Percentiles rank a stretch among this genome's conserved stretches.
These are phyloP conservation scores for Sarocladium brachiariae DNA, from an alignment of 2,329 filamentous ascomycete species.

Conservation along the genomic window DNA sequence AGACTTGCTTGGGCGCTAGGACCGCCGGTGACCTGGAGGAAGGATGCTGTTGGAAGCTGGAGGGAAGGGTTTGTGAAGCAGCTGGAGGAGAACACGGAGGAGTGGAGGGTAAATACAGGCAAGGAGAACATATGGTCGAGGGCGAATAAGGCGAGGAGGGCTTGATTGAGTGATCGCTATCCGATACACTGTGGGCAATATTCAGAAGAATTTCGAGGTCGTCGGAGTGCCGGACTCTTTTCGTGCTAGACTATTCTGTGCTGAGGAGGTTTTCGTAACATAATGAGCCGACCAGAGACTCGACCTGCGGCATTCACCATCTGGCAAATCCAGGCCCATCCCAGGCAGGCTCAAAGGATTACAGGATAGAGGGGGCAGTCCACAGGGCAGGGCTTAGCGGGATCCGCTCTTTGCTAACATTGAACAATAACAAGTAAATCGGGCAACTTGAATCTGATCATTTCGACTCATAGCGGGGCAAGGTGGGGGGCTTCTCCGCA, in stretches of 20 bases:
- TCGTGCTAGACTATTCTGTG: background rate
- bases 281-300: background rate
- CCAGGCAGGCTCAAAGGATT: background rate
- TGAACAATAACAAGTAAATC: background rate
- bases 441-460: background rate
- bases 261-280: background rate
- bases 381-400: background rate
- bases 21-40: background rate
- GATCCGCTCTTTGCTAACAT: background rate
- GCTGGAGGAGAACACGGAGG: slow-evolving; percentile 1
- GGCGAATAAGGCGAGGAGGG: background rate
- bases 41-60: background rate
- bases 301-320: background rate
- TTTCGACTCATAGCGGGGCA: slow-evolving; percentile 9
- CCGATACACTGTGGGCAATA: background rate
- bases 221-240: too few relatives aligned
- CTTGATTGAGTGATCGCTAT: too few relatives aligned
- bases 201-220: background rate
- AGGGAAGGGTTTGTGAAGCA: background rate
- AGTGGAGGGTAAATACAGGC: background rate
- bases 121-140: background rate
- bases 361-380: background rate
- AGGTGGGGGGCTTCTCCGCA: background rate
- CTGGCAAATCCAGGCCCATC: background rate
- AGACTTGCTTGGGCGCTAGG: slow-evolving; percentile 36